Percentiles rank a stretch among this genome's conserved stretches.
Evolutionary conservation across 2,329 filamentous ascomycete species (phyloP).

Genomic region (Bipolaris zeicola): DNA sequence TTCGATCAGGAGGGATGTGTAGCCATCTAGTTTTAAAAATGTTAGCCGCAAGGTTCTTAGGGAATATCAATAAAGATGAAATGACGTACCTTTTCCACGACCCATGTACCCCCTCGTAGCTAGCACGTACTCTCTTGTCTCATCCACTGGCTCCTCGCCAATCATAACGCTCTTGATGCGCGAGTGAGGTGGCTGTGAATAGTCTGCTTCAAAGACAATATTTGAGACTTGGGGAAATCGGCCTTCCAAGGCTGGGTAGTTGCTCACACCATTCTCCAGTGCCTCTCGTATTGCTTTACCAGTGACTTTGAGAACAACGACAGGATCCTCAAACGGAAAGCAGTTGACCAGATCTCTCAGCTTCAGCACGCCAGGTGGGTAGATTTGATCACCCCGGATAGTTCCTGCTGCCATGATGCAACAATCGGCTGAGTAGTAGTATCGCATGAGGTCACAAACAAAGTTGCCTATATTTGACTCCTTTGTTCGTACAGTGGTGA

Average conservation of each 20-base stretch:
- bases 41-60: background rate
- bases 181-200: constrained; percentile 62
- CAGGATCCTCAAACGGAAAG: constrained; percentile 91
- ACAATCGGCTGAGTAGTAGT: constrained; percentile 80
- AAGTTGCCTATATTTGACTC: constrained; percentile 92
- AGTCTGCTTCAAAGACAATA: constrained; percentile 76
- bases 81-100: constrained; percentile 65
- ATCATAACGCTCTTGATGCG: constrained; percentile 69
- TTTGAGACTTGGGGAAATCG: constrained; percentile 88
- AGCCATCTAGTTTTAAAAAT: constrained; percentile 64
- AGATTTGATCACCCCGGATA: constrained; percentile 86
- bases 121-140: constrained; percentile 69
- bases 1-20: constrained; percentile 73
- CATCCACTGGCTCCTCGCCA: constrained; percentile 65
- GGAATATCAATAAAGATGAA: background rate
- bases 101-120: constrained; percentile 89
- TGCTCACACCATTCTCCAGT: constrained; percentile 80
- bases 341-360: constrained; percentile 85
- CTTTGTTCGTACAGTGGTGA: constrained; percentile 75
- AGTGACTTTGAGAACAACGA: constrained; percentile 74
- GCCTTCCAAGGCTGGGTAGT: constrained; percentile 81
- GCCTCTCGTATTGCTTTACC: constrained; percentile 78
- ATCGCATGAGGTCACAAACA: constrained; percentile 88
- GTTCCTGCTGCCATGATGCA: constrained; percentile 84
- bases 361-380: constrained; percentile 76